phyloP scores from a whole-genome alignment of 1,284 basidiomycete genomes.

The Ustilago tritici region DNA sequence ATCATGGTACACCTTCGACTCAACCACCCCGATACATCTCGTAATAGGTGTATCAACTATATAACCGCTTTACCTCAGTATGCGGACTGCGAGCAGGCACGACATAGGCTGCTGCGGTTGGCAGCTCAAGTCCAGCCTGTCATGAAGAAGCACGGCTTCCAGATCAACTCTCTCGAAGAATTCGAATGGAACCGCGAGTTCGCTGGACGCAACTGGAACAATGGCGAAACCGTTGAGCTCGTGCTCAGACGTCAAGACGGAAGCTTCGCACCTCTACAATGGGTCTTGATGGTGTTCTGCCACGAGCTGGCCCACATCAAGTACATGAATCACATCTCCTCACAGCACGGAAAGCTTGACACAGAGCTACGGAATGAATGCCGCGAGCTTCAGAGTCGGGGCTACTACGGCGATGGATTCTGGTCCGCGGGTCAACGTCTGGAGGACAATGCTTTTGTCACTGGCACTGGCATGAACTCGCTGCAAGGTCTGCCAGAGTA shows the following conservation, averaged over 20 bases:
- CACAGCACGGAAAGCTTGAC: conserved; percentile 57
- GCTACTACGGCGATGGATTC: conserved; percentile 61
- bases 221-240: conserved; percentile 59
- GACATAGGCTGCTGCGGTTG: conserved; percentile 44
- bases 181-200: conserved; percentile 61
- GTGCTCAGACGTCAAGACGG: conserved; percentile 52
- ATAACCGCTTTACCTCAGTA: conserved; percentile 51
- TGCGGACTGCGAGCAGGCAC: conserved; percentile 43
- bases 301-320: conserved; percentile 62
- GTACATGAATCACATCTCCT: conserved; percentile 61
- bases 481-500: conserved; percentile 50
- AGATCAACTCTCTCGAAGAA: conserved; percentile 61
- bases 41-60: conserved; percentile 61
- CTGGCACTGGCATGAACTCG: conserved; percentile 41
- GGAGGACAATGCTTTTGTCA: conserved; percentile 42
- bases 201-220: conserved; percentile 61
- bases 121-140: conserved; percentile 60
- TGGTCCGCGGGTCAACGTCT: conserved; percentile 58
- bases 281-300: conserved; percentile 57
- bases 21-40: conserved; percentile 56
- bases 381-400: conserved; percentile 45
- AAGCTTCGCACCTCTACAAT: conserved; percentile 51
- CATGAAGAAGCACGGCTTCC: conserved; percentile 58
- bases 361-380: conserved; percentile 46
- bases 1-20: conserved; percentile 56